Evolutionary conservation across 2,329 filamentous ascomycete genomes (phyloP).

Genomic region (Myriosclerotinia scirpicola): DNA sequence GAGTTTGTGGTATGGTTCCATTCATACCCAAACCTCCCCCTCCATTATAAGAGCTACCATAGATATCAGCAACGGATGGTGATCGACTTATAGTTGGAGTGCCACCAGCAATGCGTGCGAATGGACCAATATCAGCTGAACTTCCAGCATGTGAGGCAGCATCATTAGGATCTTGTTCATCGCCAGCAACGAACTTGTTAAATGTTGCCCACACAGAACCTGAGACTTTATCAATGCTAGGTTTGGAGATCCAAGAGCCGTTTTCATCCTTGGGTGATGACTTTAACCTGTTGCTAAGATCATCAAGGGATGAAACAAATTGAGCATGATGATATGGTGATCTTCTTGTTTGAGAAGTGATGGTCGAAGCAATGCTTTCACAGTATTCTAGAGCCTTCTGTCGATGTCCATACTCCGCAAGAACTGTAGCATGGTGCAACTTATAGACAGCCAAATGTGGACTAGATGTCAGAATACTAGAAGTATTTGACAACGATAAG

Average conservation of each 20-base stretch:
- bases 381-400: constrained; percentile 89
- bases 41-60: constrained; percentile 41
- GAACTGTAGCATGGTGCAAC: constrained; percentile 76
- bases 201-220: constrained; percentile 89
- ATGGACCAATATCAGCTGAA: constrained; percentile 69
- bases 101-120: constrained; percentile 75
- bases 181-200: constrained; percentile 93
- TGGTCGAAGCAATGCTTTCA: constrained; percentile 73
- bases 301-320: constrained; percentile 75
- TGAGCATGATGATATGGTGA: constrained; percentile 83
- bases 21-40: constrained; percentile 36
- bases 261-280: constrained; percentile 80
- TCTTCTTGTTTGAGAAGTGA: constrained; percentile 76
- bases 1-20: constrained; percentile 29
- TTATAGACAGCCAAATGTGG: constrained; percentile 92
- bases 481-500: constrained; percentile 65
- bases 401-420: constrained; percentile 81
- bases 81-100: constrained; percentile 74
- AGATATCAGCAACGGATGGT: constrained; percentile 75
- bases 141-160: constrained; percentile 56
- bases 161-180: constrained; percentile 69
- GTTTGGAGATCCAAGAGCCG: constrained; percentile 89
- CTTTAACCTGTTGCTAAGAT: constrained; percentile 78
- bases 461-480: constrained; percentile 56
- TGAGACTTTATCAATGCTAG: constrained; percentile 93